Conservation (phyloP, 352 stramenopile species). For the Pythium phragmitis region DNA sequence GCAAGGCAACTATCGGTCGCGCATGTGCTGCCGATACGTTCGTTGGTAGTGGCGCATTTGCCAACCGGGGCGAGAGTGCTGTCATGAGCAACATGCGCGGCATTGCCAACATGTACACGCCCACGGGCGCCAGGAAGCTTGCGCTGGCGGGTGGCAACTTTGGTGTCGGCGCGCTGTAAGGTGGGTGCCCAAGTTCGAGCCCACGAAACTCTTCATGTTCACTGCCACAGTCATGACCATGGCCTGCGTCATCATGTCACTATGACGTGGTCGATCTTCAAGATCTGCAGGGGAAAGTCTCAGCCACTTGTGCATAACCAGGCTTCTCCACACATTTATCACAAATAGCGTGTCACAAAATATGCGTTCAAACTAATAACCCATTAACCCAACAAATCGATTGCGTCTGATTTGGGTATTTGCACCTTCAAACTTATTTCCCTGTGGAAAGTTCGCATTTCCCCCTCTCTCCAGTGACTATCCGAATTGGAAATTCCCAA, state of each 20-base stretch:
- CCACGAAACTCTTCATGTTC: no score
- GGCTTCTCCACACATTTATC: background rate
- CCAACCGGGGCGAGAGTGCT: background rate
- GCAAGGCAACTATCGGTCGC: constrained; percentile 29
- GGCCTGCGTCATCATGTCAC: no score
- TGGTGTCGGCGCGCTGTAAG: constrained; percentile 12
- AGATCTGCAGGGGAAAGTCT: background rate
- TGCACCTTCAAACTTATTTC: background rate
- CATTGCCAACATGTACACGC: constrained; percentile 9
- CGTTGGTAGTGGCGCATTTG: constrained; percentile 21
- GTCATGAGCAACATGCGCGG: constrained; percentile 12
- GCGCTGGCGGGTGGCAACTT: constrained; percentile 2
- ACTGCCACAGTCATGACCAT: no score
- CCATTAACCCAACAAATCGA: background rate
- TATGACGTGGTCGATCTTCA: no score
- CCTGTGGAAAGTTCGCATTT: background rate
- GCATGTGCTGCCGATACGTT: constrained; percentile 31
- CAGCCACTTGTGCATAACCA: background rate
- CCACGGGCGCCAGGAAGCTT: constrained; percentile 2
- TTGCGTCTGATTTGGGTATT: background rate
- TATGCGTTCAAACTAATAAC: background rate
- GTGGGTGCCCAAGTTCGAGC: no score
- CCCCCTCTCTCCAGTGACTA: background rate
- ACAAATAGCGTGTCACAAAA: background rate
- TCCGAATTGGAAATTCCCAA: background rate